phyloP scores from a whole-genome alignment of 2,329 filamentous ascomycete species.

The Sporothrix schenckii region DNA sequence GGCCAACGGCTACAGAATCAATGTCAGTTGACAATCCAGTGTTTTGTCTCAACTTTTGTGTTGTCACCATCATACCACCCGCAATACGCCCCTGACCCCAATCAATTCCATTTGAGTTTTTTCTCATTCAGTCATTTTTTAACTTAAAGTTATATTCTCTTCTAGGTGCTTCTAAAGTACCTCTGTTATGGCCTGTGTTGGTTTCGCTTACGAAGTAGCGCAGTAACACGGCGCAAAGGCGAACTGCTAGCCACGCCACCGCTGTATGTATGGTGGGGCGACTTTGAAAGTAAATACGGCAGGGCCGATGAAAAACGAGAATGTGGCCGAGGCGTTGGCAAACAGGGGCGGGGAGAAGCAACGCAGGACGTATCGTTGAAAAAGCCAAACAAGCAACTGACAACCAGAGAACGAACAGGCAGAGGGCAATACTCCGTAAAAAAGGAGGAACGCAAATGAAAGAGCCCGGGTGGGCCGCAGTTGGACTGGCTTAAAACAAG shows the following conservation, averaged over 20 bases:
- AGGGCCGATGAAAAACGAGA: conserved; percentile 7
- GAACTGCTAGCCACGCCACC: conserved; percentile 14
- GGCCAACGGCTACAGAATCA: conserved; percentile 3
- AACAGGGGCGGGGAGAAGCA: background rate
- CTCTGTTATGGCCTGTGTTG: background rate
- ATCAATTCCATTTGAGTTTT: no score
- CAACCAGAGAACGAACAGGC: background rate
- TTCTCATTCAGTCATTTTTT: background rate
- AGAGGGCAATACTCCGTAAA: background rate
- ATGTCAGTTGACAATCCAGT: background rate
- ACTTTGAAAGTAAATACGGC: conserved; percentile 5
- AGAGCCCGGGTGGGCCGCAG: conserved; percentile 2
- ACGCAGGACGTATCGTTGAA: background rate
- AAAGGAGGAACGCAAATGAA: background rate
- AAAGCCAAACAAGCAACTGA: background rate
- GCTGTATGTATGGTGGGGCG: background rate
- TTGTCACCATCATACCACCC: no score
- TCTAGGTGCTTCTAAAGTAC: background rate
- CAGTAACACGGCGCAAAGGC: background rate
- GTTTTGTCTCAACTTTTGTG: background rate
- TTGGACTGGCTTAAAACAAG: conserved; percentile 1
- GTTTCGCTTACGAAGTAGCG: conserved; percentile 19
- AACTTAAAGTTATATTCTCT: background rate
- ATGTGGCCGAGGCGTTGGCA: background rate
- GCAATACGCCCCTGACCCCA: no score